phyloP scores from a whole-genome alignment of 2,329 filamentous ascomycete species.

The Diaporthe vexans region DNA sequence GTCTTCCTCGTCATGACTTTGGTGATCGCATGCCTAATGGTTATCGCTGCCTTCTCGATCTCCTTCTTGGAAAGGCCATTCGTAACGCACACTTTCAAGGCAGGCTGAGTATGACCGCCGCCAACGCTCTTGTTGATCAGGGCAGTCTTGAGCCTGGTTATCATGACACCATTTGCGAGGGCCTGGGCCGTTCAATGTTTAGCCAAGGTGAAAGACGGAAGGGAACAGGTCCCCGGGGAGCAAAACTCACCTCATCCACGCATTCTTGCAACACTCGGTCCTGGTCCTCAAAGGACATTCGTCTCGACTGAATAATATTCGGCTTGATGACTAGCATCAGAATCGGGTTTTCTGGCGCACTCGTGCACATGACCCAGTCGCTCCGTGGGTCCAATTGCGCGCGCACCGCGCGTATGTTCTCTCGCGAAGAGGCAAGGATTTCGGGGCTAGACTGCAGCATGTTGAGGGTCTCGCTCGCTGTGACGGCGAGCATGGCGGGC shows the following conservation, averaged over 20 bases:
- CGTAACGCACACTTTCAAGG: conserved; percentile 92
- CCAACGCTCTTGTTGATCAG: conserved; percentile 74
- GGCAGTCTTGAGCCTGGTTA: conserved; percentile 87
- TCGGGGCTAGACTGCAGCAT: conserved; percentile 90
- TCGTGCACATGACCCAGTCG: conserved; percentile 91
- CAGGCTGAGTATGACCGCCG: conserved; percentile 79
- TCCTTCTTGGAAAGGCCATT: conserved; percentile 92
- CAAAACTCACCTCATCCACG: conserved; percentile 87
- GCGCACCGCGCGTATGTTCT: conserved; percentile 89
- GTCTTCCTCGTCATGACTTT: conserved; percentile 84
- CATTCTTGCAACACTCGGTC: conserved; percentile 88
- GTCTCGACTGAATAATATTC: conserved; percentile 81
- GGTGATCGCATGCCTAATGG: conserved; percentile 91
- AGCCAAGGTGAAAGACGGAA: conserved; percentile 20
- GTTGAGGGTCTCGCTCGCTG: conserved; percentile 89
- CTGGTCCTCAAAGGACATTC: conserved; percentile 80
- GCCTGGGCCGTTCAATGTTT: conserved; percentile 63
- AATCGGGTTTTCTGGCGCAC: conserved; percentile 86
- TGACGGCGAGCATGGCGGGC: conserved; percentile 94
- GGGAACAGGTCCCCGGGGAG: not conserved
- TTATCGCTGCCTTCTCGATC: conserved; percentile 91
- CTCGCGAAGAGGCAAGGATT: conserved; percentile 81
- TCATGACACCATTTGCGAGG: conserved; percentile 88
- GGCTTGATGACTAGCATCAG: conserved; percentile 87
- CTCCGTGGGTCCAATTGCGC: conserved; percentile 91